These are phyloP conservation scores for Heliamphora pulchella DNA, from an alignment of 179 eudicot species.

Conservation along the genomic window DNA sequence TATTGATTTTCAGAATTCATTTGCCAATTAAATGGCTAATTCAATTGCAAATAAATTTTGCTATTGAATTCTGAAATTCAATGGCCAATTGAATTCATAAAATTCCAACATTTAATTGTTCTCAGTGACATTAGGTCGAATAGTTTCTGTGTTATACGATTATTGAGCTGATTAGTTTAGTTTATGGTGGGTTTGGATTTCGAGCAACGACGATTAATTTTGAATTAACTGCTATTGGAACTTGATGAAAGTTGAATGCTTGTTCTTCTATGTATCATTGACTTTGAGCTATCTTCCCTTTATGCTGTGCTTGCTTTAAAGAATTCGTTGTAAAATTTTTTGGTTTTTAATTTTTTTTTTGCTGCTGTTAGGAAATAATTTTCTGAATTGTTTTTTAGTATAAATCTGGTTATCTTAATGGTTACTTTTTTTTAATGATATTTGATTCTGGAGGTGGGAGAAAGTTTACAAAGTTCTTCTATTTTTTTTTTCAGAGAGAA, in stretches of 20 bases:
- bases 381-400: no score
- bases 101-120: no score
- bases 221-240: background rate
- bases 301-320: no score
- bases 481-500: background rate
- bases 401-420: no score
- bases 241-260: background rate
- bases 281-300: background rate
- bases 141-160: background rate
- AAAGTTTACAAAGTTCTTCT: background rate
- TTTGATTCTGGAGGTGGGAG: background rate
- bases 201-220: background rate
- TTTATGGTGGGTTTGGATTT: background rate
- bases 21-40: no score
- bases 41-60: no score
- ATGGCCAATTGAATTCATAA: no score
- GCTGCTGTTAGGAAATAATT: no score
- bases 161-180: background rate
- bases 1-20: no score
- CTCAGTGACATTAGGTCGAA: background rate
- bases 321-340: background rate
- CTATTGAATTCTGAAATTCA: no score
- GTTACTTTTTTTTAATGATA: no score
- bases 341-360: no score
- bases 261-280: background rate